phyloP scores from a whole-genome alignment of 2,329 filamentous ascomycete species.

The Rachicladosporium sp. region DNA sequence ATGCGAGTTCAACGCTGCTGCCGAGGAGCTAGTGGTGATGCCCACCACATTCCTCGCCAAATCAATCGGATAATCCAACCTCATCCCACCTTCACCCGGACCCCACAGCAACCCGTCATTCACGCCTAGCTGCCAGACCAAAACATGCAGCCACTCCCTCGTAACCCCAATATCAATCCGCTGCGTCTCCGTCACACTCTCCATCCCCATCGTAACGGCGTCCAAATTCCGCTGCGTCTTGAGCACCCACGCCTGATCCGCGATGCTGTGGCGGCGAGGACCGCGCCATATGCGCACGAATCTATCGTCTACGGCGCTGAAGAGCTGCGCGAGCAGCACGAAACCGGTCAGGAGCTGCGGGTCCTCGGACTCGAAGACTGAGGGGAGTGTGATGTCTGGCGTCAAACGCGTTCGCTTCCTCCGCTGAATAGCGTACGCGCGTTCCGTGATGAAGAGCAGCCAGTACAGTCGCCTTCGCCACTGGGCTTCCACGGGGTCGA shows the following conservation, averaged over 20 bases:
- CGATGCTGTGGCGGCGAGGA: constrained; percentile 20
- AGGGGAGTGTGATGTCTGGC: constrained; percentile 18
- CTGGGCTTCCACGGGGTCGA: constrained; percentile 21
- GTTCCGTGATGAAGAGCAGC: constrained; percentile 25
- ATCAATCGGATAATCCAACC: constrained; percentile 26
- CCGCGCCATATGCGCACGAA: constrained; percentile 25
- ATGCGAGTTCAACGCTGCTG: constrained; percentile 20
- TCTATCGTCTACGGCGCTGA: constrained; percentile 23
- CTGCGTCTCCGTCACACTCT: constrained; percentile 22
- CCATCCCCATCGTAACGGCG: constrained; percentile 16
- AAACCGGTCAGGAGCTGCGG: constrained; percentile 23
- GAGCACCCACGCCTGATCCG: constrained; percentile 22
- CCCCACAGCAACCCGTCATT: constrained; percentile 25
- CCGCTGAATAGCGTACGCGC: constrained; percentile 25
- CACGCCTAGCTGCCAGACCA: constrained; percentile 28
- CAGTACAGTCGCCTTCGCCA: constrained; percentile 24
- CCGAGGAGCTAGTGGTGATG: constrained; percentile 19
- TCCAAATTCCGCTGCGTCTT: constrained; percentile 23
- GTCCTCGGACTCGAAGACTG: constrained; percentile 23
- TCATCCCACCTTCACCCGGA: constrained; percentile 21
- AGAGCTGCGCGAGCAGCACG: constrained; percentile 24
- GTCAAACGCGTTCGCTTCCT: constrained; percentile 22
- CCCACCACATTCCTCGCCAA: constrained; percentile 22
- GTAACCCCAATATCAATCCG: constrained; percentile 23
- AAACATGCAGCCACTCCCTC: constrained; percentile 24